Conservation (phyloP, 495 filamentous ascomycete genomes). For the Choiromyces venosus region DNA sequence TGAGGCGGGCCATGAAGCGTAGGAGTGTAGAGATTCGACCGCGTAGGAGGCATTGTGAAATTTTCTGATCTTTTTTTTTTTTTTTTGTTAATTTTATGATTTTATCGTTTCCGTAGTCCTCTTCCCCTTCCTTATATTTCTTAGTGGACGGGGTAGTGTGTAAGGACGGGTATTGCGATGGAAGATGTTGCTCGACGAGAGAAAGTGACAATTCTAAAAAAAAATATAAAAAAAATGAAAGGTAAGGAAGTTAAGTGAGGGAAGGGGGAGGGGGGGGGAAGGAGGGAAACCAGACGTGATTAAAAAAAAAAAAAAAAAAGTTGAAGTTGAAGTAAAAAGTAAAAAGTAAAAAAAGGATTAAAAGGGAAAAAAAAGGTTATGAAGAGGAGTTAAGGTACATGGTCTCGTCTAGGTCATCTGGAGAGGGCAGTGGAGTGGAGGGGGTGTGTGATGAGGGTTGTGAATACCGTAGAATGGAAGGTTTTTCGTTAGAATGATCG, state of each 20-base stretch:
- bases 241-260: not conserved
- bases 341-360: not conserved
- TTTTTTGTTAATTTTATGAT: not conserved
- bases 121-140: not conserved
- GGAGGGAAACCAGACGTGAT: not conserved
- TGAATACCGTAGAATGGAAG: not conserved
- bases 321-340: not conserved
- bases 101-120: not conserved
- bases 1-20: slow-evolving; percentile 38
- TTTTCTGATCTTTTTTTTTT: not conserved
- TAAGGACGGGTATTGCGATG: not conserved
- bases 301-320: too few relatives aligned
- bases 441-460: not conserved
- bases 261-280: not conserved
- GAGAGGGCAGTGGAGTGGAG: not conserved
- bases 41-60: slow-evolving; percentile 39
- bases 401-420: not conserved
- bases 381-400: slow-evolving; percentile 1
- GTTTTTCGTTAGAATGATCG: not conserved
- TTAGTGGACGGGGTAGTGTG: not conserved
- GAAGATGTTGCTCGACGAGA: not conserved
- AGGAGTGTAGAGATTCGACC: slow-evolving; percentile 39
- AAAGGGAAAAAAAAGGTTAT: not conserved
- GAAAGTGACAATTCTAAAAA: not conserved
- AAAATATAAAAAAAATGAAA: too few relatives aligned